Conservation (phyloP, 1,284 basidiomycete genomes). For the Moniliella sp. region DNA sequence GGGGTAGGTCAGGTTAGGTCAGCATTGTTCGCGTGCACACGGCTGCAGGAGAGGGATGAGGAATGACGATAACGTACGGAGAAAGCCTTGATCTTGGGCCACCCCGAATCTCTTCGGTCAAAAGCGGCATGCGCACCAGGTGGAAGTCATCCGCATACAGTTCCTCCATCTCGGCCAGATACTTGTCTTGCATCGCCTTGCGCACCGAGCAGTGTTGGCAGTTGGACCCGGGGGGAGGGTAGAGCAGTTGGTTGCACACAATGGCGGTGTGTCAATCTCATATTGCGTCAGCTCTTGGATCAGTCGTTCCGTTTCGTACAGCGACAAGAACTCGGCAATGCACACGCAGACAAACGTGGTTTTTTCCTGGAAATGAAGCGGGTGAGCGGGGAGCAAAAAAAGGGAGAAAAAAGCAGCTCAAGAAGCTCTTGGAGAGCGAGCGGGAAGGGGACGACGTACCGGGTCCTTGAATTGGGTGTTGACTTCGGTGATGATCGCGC, state of each 20-base stretch:
- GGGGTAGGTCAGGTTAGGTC: no score
- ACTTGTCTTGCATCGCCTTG: constrained; percentile 75
- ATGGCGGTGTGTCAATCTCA: constrained; percentile 95
- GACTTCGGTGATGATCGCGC: constrained; percentile 87
- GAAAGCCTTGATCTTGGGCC: constrained; percentile 59
- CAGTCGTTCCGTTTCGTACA: constrained; percentile 92
- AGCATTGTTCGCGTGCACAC: no score
- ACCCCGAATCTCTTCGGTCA: constrained; percentile 89
- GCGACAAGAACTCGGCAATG: constrained; percentile 88
- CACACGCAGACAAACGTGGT: constrained; percentile 86
- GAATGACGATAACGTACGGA: constrained; percentile 5
- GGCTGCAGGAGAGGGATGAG: neutral
- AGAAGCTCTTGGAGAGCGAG: no score
- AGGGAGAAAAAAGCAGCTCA: neutral
- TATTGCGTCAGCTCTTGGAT: constrained; percentile 87
- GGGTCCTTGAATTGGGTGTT: constrained; percentile 98
- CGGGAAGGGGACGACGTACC: constrained; percentile 47
- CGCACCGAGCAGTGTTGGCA: constrained; percentile 87
- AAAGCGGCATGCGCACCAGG: constrained; percentile 68
- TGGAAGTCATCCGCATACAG: constrained; percentile 46
- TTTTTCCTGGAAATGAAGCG: constrained; percentile 48
- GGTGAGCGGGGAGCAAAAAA: neutral
- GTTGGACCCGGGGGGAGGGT: constrained; percentile 67
- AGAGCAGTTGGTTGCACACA: constrained; percentile 87
- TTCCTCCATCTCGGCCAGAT: constrained; percentile 27